Base-by-base conservation (phyloP, 495 filamentous ascomycete genomes). In the Penicillium coffeae region DNA sequence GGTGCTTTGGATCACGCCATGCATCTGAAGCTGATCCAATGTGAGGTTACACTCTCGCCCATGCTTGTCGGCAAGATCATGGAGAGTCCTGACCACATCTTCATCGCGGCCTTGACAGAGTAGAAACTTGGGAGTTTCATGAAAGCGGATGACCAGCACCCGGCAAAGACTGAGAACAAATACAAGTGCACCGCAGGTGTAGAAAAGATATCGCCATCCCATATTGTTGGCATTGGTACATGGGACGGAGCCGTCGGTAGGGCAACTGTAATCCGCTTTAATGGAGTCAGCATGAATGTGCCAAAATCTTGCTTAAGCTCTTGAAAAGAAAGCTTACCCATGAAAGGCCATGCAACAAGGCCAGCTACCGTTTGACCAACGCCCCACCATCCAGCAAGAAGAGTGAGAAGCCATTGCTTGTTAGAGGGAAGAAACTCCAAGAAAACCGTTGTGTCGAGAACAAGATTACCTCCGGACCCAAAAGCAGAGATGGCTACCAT, bases 401-500 rank as follows among this genome's bases (percentile, higher is more conserved):
- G 42, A 1, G 50, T 57, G 13, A 57, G 35, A n/a, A 57, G 50
- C 54, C 54, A 57, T 50, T 57, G 54, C 32, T 57, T 57, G 27
- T 57, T 50, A 1, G 54, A 57, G 0, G 50, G 54, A 0, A 57
- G 42, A 30, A 53, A 57, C 32, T 57, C 54, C 33, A 57, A 7
- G 21, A 57, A 57, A 6, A 57, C 54, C 0, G 54, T 57, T 7
- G 54, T 57, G 21, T 57, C 54, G 7, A 57, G 35, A 0, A 57
- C 54, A 22, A 57, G 20, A 32, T 57, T 57, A 25, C 54, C 54
- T 8, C 54, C 54, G 10, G 54, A 53, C 3, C 54, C 54, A 37
- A 57, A 57, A 1, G 54, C 54, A 9, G 54, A 57, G 0, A 57
- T 30, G 8, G 54, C 54, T 9, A 57, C 50, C 15, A 57, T 35